Evolutionary conservation across 2,329 filamentous ascomycete genomes (phyloP), one percentile per base, ranked within the genome.

Genomic region (Ophiostoma australiae): DNA sequence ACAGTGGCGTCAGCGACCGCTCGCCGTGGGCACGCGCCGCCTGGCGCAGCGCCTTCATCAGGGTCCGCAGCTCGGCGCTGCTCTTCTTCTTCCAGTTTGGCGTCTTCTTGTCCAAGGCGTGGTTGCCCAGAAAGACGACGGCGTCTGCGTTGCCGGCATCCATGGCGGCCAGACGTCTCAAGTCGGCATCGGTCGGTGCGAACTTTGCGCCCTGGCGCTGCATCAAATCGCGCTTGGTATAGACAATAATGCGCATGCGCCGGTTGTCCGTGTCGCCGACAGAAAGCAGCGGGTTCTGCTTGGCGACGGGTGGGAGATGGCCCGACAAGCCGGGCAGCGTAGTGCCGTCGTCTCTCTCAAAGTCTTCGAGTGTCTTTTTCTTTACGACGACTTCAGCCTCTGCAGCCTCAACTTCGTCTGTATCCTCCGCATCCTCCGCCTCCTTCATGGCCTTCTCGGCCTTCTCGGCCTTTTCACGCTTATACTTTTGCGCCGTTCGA

Each of bases 141-240:
- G 75, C 76, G 8, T 72, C 74, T 23, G 77, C 75, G 74, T 83
- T 80, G 72, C 81, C 77, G 23, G 66, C 69, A 78, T 84, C 85
- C 76, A 86, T 85, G 3, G 35, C 70, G 2, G 71, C 72, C 8
- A 78, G 75, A 2, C 70, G 72, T 15, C 67, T 67, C 37, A 84
- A 63, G 74, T 75, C 74, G 2, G 70, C 71, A 4, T 52, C 10
- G 3, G 72, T 69, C 4, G 72, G 72, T 35, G 68, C 70, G 11
- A 23, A 48, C 11, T 31, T 15, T 35, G 35, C 35, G 10, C 4
- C 65, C 20, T 44, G 15, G 72, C 78, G 73, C 67, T 81, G 76
- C 68, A 88, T 90, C 35, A 97, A 84, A 79, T 97, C 94, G 75
- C 87, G 83, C 80, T 98, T 97, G 20, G 95, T 99, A 80, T 97